Evolutionary conservation across 805 yeast genomes (phyloP), one percentile per base, ranked within the genome.

Genomic region (Schizosaccharomyces japonicus): DNA sequence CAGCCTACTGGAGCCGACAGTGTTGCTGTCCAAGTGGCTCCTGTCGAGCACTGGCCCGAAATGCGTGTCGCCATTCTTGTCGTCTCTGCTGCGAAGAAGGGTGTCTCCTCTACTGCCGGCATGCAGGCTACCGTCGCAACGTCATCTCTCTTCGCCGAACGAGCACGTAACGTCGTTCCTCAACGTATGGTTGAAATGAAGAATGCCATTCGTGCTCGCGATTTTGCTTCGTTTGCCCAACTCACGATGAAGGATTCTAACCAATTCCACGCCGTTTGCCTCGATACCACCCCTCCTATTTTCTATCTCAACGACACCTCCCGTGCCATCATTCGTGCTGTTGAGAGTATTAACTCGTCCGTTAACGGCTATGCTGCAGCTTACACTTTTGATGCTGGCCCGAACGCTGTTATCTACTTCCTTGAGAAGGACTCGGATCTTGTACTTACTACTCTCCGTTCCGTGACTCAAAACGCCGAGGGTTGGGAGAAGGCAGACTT

Each of bases 371-470:
- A 71, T 10, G 70, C 87, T 49, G 98, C 94, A 10, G 96, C 96
- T 33, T 90, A 90, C 63, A 90, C 99, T 1, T 90, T 80, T 58
- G 99, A 90, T 63, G 99, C 99, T 29, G 99, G 99, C 59, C 98
- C 99, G 63, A 90, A 90, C 64, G 94, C 95, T 19, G 99, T 90
- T 42, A 72, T 90, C 51, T 90, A 90, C 66, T 90, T 90, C 60
- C 75, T 78, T 59, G 71, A 71, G 53, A 68, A 75, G 57, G 73
- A 87, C 63, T 94, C 84, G 63, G 55, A 64, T n/a, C 68, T 66
- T 52, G 76, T 90, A 5, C 70, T 87, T 55, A 77, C 84, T 3
- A 68, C 81, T 53, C 64, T 90, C 50, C 66, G 76, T 61, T 66
- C 68, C 49, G 68, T 72, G 52, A 76, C 83, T 57, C 62, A 63